Percentiles rank a stretch among this genome's conserved stretches.
These are phyloP conservation scores for Russula brevipes DNA, from an alignment of 768 basidiomycete genomes.

Conservation along the genomic window DNA sequence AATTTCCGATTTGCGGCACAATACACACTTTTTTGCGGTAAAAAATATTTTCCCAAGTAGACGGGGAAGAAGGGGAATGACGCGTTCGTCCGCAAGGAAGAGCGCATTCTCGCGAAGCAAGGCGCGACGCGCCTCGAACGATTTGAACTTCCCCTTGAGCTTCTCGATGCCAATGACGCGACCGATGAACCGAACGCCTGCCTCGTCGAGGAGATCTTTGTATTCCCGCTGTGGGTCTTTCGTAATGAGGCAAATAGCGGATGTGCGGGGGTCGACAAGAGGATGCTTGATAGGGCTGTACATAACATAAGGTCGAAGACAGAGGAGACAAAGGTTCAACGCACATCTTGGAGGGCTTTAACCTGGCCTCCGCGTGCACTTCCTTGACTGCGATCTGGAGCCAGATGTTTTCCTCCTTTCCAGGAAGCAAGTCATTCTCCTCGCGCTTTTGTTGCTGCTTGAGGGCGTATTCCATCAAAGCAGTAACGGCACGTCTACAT, in stretches of 20 bases:
- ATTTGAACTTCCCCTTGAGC: constrained; percentile 89
- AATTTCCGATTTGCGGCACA: not conserved
- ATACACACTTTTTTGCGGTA: constrained; percentile 85
- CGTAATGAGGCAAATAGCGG: constrained; percentile 82
- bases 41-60: constrained; percentile 89
- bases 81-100: constrained; percentile 89
- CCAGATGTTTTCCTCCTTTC: constrained; percentile 85
- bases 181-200: constrained; percentile 83
- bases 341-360: constrained; percentile 84
- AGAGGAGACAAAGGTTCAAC: constrained; percentile 30
- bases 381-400: constrained; percentile 82
- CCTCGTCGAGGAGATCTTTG: constrained; percentile 80
- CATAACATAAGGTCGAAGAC: constrained; percentile 1
- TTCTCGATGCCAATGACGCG: constrained; percentile 89
- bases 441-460: constrained; percentile 60
- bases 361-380: constrained; percentile 64
- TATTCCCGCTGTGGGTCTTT: constrained; percentile 96
- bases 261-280: constrained; percentile 75
- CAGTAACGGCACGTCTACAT: constrained; percentile 70
- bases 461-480: constrained; percentile 65
- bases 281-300: constrained; percentile 71
- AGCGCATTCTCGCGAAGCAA: constrained; percentile 85
- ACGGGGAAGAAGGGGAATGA: constrained; percentile 81
- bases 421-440: constrained; percentile 68
- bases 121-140: constrained; percentile 75